Evolutionary conservation across 2,329 filamentous ascomycete species (phyloP).

Genomic region (Monosporascus sp.): DNA sequence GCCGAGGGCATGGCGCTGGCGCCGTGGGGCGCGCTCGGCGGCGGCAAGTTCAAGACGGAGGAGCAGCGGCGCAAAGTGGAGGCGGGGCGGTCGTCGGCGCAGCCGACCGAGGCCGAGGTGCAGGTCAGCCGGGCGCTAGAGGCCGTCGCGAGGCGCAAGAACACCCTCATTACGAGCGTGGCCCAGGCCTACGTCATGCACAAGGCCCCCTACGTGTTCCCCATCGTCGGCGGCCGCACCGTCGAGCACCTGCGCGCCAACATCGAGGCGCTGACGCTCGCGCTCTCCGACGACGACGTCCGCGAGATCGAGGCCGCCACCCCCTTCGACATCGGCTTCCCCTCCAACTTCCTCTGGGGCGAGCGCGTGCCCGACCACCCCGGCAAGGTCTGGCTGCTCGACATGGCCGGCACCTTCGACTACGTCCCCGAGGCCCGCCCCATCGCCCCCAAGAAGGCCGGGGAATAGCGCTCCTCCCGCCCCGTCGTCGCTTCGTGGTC

Average conservation of each 20-base stretch:
- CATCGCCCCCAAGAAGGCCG: slow-evolving; percentile 33
- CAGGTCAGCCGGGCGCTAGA: slow-evolving; percentile 52
- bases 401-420: slow-evolving; percentile 44
- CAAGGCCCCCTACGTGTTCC: slow-evolving; percentile 48
- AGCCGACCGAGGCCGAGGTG: slow-evolving; percentile 47
- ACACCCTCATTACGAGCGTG: slow-evolving; percentile 52
- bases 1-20: slow-evolving; percentile 56
- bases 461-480: slow-evolving; percentile 33
- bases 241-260: slow-evolving; percentile 48
- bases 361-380: slow-evolving; percentile 25
- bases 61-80: slow-evolving; percentile 39
- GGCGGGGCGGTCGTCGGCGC: slow-evolving; percentile 31
- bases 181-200: slow-evolving; percentile 46
- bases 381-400: slow-evolving; percentile 38
- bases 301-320: slow-evolving; percentile 46
- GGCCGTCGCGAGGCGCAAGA: slow-evolving; percentile 50
- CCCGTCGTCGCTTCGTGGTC: slow-evolving; percentile 2
- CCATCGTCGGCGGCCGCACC: slow-evolving; percentile 47
- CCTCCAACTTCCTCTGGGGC: slow-evolving; percentile 49
- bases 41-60: slow-evolving; percentile 42
- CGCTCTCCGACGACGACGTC: slow-evolving; percentile 46
- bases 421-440: slow-evolving; percentile 40
- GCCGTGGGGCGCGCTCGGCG: slow-evolving; percentile 55
- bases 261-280: slow-evolving; percentile 47
- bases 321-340: slow-evolving; percentile 53